Evolutionary conservation across 73 alveolate genomes (phyloP), one percentile per base, ranked within the genome.

Genomic region (Urostyla sp.): DNA sequence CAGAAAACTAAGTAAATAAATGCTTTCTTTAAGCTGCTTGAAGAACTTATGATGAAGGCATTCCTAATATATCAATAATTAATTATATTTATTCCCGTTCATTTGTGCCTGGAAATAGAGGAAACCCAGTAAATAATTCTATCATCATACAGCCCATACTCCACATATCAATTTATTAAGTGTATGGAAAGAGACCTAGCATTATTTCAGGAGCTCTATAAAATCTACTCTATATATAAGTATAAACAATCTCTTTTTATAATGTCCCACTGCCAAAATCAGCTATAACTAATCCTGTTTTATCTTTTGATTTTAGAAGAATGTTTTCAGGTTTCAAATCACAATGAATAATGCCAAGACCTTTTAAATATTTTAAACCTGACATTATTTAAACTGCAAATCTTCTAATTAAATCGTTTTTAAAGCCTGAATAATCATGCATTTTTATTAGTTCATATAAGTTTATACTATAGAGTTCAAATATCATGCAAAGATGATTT

Each of bases 321-420:
- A 95, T 86, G 75, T 95, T 95, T 74, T 95, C 99, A 20, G 99
- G 99, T 58, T 95, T 95, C 50, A 95, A 58, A 77, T 95, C 99
- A 45, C 98, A 93, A 76, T 95, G 99, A 40, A 95, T 92, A 46
- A 94, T 72, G 50, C 92, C 84, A 23, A 81, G 53, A 31, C 69
- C 52, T 60, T 92, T 73, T 35, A 90, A 59, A 82, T 81, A 91
- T 51, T 76, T 84, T 36, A 95, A 69, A 10, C 95, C 90, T 67
- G 69, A 73, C 63, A 95, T 85, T 24, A 95, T 77, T 58, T 95
- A 89, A 23, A 88, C 89, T n/a, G 99, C 96, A 80, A 94, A 94
- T 82, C 97, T 88, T 85, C 96, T 86, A 23, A 94, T 95, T 48
- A 88, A 84, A 51, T 89, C 80, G 16, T 94, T 69, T 43, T 91